These are phyloP conservation scores for Xylaria sp. DNA, from an alignment of 2,329 filamentous ascomycete species.

Conservation along the genomic window DNA sequence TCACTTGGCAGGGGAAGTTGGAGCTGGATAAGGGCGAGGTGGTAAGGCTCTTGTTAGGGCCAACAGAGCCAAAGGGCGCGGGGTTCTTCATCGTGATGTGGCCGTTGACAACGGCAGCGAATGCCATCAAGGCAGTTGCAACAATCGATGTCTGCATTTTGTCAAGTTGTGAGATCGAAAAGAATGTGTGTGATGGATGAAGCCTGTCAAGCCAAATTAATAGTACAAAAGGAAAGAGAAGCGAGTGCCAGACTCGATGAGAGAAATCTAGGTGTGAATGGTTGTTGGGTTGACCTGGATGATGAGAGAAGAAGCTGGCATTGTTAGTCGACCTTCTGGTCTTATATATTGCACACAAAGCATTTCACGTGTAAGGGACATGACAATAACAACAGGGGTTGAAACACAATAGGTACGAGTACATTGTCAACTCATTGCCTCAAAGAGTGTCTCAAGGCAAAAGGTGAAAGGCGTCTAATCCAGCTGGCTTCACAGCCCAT, in stretches of 20 bases:
- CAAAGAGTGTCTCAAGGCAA: neutral
- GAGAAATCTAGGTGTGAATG: slow-evolving; percentile 4
- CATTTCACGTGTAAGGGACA: neutral
- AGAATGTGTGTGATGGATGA: neutral
- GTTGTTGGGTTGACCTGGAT: neutral
- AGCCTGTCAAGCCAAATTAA: neutral
- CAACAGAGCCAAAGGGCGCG: slow-evolving; percentile 43
- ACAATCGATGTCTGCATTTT: slow-evolving; percentile 39
- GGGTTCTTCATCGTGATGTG: slow-evolving; percentile 62
- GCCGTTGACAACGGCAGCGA: slow-evolving; percentile 46
- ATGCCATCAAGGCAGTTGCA: slow-evolving; percentile 41
- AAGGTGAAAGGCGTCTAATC: neutral
- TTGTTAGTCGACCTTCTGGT: neutral
- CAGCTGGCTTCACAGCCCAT: neutral
- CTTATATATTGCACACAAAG: slow-evolving; percentile 7
- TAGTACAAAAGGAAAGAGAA: neutral
- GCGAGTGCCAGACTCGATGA: slow-evolving; percentile 19
- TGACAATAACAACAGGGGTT: neutral
- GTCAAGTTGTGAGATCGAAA: slow-evolving; percentile 9
- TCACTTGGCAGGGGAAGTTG: slow-evolving; percentile 64
- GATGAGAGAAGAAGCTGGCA: slow-evolving; percentile 1
- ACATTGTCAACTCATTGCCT: slow-evolving; percentile 1
- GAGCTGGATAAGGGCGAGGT: slow-evolving; percentile 51
- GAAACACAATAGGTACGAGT: neutral
- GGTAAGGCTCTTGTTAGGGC: slow-evolving; percentile 33